Conservation (phyloP, 2,329 filamentous ascomycete species). For the Sclerotinia minor region DNA sequence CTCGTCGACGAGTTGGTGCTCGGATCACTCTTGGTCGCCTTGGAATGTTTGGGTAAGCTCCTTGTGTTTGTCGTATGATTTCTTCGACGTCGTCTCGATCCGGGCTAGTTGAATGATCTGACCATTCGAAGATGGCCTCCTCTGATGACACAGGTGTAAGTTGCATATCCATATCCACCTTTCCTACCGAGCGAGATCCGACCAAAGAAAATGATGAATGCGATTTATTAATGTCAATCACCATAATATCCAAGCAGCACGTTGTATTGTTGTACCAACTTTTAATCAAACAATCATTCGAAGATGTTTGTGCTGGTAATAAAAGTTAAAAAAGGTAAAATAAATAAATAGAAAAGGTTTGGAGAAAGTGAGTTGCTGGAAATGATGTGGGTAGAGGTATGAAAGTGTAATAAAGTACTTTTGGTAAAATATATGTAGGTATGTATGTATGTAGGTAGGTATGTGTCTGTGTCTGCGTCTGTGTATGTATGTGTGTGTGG, state of each 20-base stretch:
- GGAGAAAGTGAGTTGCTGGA: neutral
- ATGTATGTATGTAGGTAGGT: neutral
- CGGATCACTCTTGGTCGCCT: conserved; percentile 18
- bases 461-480: neutral
- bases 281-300: neutral
- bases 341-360: too few relatives aligned
- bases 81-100: conserved; percentile 21
- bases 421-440: neutral
- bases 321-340: neutral
- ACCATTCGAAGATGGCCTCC: conserved; percentile 23
- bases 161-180: conserved; percentile 23
- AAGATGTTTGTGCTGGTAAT: neutral
- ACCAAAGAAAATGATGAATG: conserved; percentile 14
- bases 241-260: neutral
- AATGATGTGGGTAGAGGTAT: conserved; percentile 3
- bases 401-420: conserved; percentile 3
- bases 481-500: neutral
- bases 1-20: conserved; percentile 19
- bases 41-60: conserved; percentile 2
- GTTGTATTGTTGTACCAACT: neutral
- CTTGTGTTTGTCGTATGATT: conserved; percentile 19
- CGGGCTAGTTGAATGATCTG: conserved; percentile 20
- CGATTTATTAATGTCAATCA: conserved; percentile 2
- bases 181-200: conserved; percentile 7
- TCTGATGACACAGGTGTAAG: conserved; percentile 23